phyloP scores from a whole-genome alignment of 2,329 filamentous ascomycete genomes.

The Colletotrichum tanaceti region DNA sequence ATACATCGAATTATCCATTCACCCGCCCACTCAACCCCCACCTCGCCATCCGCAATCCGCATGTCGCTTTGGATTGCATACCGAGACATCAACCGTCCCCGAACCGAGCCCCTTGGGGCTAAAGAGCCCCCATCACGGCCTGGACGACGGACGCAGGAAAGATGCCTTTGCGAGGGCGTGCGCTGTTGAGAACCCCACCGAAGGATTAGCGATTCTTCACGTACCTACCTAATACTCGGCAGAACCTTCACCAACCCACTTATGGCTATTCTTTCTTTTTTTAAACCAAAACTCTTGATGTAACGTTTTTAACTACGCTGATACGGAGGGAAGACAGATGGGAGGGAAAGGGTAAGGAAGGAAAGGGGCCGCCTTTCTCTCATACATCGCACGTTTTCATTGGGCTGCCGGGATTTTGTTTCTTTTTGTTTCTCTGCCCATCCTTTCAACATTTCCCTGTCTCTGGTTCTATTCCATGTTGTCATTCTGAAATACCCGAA shows the following conservation, averaged over 20 bases:
- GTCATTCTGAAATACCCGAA: constrained; percentile 42
- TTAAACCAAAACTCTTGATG: constrained; percentile 14
- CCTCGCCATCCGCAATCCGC: constrained; percentile 16
- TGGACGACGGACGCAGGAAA: constrained; percentile 18
- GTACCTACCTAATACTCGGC: not conserved
- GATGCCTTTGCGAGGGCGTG: constrained; percentile 16
- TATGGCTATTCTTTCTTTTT: constrained; percentile 21
- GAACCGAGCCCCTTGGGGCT: not conserved
- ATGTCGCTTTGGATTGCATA: constrained; percentile 13
- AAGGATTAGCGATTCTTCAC: constrained; percentile 2
- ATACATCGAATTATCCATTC: not conserved
- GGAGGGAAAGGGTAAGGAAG: constrained; percentile 1
- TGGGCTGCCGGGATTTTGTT: constrained; percentile 7
- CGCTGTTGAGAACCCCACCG: not conserved
- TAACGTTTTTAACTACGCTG: constrained; percentile 34
- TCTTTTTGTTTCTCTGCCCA: not conserved
- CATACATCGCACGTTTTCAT: constrained; percentile 17
- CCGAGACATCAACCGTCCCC: constrained; percentile 17
- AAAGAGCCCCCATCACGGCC: not conserved
- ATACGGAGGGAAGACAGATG: constrained; percentile 8
- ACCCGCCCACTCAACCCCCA: not conserved
- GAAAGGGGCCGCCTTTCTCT: constrained; percentile 11
- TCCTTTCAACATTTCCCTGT: constrained; percentile 6
- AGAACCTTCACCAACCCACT: not conserved
- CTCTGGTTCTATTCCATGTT: constrained; percentile 30